Evolutionary conservation across 1,284 basidiomycete species (phyloP).

Genomic region (Takashimella tepidaria): DNA sequence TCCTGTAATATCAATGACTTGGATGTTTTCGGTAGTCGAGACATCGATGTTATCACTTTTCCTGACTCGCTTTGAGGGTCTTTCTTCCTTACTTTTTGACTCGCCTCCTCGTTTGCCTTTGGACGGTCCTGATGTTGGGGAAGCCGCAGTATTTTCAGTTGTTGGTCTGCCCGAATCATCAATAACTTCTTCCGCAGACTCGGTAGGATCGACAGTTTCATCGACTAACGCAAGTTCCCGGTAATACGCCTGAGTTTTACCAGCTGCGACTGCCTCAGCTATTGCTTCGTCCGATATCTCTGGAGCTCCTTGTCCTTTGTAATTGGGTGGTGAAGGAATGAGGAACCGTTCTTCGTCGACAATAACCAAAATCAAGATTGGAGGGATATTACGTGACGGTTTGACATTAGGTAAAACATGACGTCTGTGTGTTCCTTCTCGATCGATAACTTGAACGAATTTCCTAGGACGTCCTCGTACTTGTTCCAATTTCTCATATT

Average conservation of each 20-base stretch:
- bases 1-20: too few species aligned
- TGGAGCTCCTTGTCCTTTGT: constrained; percentile 28
- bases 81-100: too few species aligned
- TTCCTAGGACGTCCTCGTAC: constrained; percentile 39
- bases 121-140: too few species aligned
- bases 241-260: constrained; percentile 24
- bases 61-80: too few species aligned
- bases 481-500: constrained; percentile 28
- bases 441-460: constrained; percentile 37
- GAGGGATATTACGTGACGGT: constrained; percentile 22
- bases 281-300: too few species aligned
- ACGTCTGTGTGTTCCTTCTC: constrained; percentile 30
- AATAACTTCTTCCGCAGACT: too few species aligned
- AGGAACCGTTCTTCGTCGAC: constrained; percentile 19
- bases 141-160: too few species aligned
- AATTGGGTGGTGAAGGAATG: constrained; percentile 24
- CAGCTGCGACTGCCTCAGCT: constrained; percentile 15
- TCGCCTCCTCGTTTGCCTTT: too few species aligned
- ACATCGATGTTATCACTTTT: too few species aligned
- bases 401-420: constrained; percentile 24
- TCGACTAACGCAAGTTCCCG: background rate
- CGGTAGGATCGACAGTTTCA: too few species aligned
- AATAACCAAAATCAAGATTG: constrained; percentile 29
- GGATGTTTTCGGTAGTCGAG: too few species aligned
- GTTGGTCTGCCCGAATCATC: too few species aligned